phyloP scores from a whole-genome alignment of 2,329 filamentous ascomycete genomes.

The Herpotrichia juniperi region DNA sequence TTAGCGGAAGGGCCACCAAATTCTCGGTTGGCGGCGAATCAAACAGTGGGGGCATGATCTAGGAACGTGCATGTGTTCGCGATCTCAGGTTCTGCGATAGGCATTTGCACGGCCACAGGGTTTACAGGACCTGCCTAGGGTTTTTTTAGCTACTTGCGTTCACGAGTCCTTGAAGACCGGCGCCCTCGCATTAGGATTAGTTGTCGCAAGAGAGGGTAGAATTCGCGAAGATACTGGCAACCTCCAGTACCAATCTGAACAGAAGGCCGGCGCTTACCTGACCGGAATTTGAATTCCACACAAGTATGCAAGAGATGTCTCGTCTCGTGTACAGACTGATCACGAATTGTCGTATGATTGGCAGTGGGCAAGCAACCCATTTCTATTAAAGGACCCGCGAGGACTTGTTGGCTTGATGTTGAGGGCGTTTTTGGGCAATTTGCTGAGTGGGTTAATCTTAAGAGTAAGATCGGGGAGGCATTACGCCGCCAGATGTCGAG shows the following conservation, averaged over 20 bases:
- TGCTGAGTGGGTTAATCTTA: slow-evolving; percentile 26
- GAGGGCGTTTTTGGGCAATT: slow-evolving; percentile 6
- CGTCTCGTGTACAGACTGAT: slow-evolving; percentile 18
- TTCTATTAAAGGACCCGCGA: slow-evolving; percentile 25
- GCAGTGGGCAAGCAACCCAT: slow-evolving; percentile 13
- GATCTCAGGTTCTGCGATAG: slow-evolving; percentile 20
- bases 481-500: slow-evolving; percentile 22
- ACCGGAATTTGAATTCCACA: slow-evolving; percentile 19
- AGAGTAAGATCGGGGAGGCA: slow-evolving; percentile 31
- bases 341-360: slow-evolving; percentile 24
- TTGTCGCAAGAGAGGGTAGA: slow-evolving; percentile 23
- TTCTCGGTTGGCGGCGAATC: slow-evolving; percentile 14
- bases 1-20: slow-evolving; percentile 18
- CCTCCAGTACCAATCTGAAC: slow-evolving; percentile 11
- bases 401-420: slow-evolving; percentile 14
- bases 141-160: slow-evolving; percentile 22
- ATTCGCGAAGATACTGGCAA: slow-evolving; percentile 29
- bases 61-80: slow-evolving; percentile 19
- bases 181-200: slow-evolving; percentile 1
- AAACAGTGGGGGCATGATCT: slow-evolving; percentile 1
- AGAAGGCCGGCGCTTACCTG: slow-evolving; percentile 18
- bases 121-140: slow-evolving; percentile 28
- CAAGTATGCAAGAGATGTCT: slow-evolving; percentile 28
- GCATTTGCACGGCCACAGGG: slow-evolving; percentile 31
- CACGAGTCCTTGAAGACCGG: slow-evolving; percentile 8